phyloP scores from a whole-genome alignment of 306 rosid species.

The Ceratonia siliqua region DNA sequence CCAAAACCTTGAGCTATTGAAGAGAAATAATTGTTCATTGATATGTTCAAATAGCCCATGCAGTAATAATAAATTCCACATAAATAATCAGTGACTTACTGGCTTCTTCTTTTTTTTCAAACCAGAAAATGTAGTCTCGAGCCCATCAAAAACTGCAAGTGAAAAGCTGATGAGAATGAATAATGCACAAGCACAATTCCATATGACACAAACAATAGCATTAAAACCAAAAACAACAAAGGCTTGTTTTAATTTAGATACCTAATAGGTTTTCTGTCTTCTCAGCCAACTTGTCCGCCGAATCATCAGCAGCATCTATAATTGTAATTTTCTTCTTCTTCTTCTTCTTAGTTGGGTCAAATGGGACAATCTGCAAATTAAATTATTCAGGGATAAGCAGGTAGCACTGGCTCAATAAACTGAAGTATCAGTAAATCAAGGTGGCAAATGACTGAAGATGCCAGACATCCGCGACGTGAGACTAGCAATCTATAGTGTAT shows the following conservation, averaged over 20 bases:
- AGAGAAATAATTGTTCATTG: not conserved
- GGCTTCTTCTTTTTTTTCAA: slow-evolving; percentile 88
- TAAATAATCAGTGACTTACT: slow-evolving; percentile 45
- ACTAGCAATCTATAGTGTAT: not conserved
- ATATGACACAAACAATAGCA: slow-evolving; percentile 1
- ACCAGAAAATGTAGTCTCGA: slow-evolving; percentile 78
- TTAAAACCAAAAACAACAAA: not conserved
- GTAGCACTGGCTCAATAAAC: not conserved
- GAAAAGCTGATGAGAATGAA: slow-evolving; percentile 16
- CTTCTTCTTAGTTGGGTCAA: slow-evolving; percentile 94
- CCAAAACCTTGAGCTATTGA: not conserved
- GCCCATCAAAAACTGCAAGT: slow-evolving; percentile 77
- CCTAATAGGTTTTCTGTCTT: slow-evolving; percentile 80
- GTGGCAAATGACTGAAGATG: not conserved
- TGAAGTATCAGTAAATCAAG: not conserved
- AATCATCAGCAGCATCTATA: slow-evolving; percentile 58
- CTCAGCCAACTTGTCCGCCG: slow-evolving; percentile 76
- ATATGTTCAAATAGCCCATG: not conserved
- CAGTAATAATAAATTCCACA: not conserved
- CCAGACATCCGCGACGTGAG: not conserved
- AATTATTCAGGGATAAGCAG: slow-evolving; percentile 9
- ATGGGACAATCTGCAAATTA: slow-evolving; percentile 66
- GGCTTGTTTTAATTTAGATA: slow-evolving; percentile 21
- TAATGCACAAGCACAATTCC: not conserved
- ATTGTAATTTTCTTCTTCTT: slow-evolving; percentile 57